Conservation (phyloP, 306 rosid species). For the Fagus crenata region DNA sequence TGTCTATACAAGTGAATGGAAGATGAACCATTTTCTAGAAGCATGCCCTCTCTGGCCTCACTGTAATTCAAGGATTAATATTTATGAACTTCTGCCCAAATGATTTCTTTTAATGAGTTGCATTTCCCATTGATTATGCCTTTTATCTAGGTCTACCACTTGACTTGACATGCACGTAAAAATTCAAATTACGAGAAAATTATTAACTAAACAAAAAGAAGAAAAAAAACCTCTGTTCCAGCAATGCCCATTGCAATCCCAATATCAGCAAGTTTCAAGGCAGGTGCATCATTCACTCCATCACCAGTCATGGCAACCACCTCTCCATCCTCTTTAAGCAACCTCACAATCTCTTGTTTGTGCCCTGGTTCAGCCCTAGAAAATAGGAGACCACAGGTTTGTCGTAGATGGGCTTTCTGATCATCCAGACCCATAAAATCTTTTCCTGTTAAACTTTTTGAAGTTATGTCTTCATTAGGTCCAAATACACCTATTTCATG, state of each 20-base stretch:
- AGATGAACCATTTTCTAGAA: not conserved
- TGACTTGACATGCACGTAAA: not conserved
- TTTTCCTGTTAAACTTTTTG: conserved; percentile 75
- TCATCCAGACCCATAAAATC: conserved; percentile 62
- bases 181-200: not conserved
- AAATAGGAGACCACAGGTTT: conserved; percentile 76
- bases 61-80: not conserved
- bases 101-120: not conserved
- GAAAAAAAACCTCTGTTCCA: conserved; percentile 74
- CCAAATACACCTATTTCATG: conserved; percentile 86
- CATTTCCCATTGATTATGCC: conserved; percentile 1
- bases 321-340: conserved; percentile 84
- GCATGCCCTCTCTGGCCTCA: not conserved
- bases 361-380: conserved; percentile 98
- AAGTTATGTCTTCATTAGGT: conserved; percentile 55
- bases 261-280: conserved; percentile 92
- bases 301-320: conserved; percentile 95
- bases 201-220: not conserved
- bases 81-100: not conserved
- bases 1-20: not conserved
- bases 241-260: conserved; percentile 98
- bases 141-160: conserved; percentile 1
- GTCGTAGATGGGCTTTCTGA: conserved; percentile 58
- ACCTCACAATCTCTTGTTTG: conserved; percentile 89
- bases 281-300: conserved; percentile 98